Conservation (phyloP, 2,329 filamentous ascomycete genomes). For the Ampelomyces quisqualis region DNA sequence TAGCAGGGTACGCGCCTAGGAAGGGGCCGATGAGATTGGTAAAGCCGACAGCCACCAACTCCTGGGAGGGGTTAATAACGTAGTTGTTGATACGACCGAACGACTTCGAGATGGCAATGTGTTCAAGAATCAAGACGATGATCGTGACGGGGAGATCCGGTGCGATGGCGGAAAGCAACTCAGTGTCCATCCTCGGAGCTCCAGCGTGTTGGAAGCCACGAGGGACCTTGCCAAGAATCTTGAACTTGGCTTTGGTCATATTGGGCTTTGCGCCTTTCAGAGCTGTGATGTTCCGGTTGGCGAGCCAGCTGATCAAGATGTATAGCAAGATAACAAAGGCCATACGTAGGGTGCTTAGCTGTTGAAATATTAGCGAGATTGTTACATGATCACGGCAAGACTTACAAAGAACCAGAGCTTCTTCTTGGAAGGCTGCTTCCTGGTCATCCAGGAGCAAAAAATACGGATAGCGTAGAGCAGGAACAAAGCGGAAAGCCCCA, state of each 20-base stretch:
- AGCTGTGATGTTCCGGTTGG: constrained; percentile 59
- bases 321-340: constrained; percentile 90
- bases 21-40: constrained; percentile 89
- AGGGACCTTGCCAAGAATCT: constrained; percentile 51
- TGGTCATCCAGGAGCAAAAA: constrained; percentile 64
- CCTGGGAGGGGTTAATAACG: constrained; percentile 90
- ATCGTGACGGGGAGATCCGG: constrained; percentile 78
- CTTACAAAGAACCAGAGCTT: constrained; percentile 77
- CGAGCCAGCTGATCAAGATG: constrained; percentile 83
- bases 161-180: constrained; percentile 68
- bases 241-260: constrained; percentile 63
- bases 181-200: constrained; percentile 66
- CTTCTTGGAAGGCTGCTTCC: constrained; percentile 69
- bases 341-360: constrained; percentile 77
- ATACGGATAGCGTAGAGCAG: constrained; percentile 71
- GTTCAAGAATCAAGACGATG: constrained; percentile 94
- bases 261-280: constrained; percentile 50
- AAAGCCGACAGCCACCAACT: constrained; percentile 89
- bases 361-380: background rate
- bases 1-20: constrained; percentile 85
- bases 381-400: background rate
- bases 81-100: constrained; percentile 97
- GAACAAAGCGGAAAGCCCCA: constrained; percentile 78
- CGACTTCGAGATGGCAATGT: constrained; percentile 95
- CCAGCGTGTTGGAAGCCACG: constrained; percentile 76